A percentile compares a stretch with the other conserved stretches of the same genome.
These are phyloP conservation scores for Pezicula radicicola DNA, from an alignment of 2,329 filamentous ascomycete species.

Conservation along the genomic window DNA sequence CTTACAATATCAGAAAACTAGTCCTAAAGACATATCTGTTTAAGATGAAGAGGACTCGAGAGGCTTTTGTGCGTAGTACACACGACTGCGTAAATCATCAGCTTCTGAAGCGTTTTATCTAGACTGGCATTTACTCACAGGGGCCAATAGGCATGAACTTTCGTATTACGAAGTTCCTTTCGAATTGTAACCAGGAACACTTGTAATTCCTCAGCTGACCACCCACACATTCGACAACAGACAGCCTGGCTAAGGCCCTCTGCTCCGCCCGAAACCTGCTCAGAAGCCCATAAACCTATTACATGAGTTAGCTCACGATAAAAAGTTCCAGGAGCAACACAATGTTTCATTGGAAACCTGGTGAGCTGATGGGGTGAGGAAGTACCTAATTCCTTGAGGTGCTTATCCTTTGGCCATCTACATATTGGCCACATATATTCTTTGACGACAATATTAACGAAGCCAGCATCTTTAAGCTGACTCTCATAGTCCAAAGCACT, in stretches of 20 bases:
- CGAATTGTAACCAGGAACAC: constrained; percentile 5
- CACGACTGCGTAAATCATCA: too few species aligned
- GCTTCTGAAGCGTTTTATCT: too few species aligned
- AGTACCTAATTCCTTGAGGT: constrained; percentile 11
- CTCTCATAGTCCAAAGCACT: constrained; percentile 16
- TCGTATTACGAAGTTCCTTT: constrained; percentile 1
- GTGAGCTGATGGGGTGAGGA: background rate
- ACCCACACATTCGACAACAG: constrained; percentile 1
- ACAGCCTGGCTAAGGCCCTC: constrained; percentile 5
- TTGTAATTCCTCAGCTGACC: constrained; percentile 5
- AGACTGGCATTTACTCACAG: too few species aligned
- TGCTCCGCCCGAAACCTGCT: too few species aligned
- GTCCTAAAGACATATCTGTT: too few species aligned
- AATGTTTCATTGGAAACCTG: too few species aligned
- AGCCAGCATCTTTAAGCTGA: constrained; percentile 6
- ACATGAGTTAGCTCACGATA: too few species aligned
- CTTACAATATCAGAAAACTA: too few species aligned
- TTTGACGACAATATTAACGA: constrained; percentile 29
- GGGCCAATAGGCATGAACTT: constrained; percentile 3
- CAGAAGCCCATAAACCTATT: too few species aligned
- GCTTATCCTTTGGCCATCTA: constrained; percentile 46
- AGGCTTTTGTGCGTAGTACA: too few species aligned
- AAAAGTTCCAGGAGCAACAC: too few species aligned
- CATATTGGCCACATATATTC: constrained; percentile 46
- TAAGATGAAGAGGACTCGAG: too few species aligned